Conservation (phyloP, 2,329 filamentous ascomycete genomes). For the Sporothrix globosa region DNA sequence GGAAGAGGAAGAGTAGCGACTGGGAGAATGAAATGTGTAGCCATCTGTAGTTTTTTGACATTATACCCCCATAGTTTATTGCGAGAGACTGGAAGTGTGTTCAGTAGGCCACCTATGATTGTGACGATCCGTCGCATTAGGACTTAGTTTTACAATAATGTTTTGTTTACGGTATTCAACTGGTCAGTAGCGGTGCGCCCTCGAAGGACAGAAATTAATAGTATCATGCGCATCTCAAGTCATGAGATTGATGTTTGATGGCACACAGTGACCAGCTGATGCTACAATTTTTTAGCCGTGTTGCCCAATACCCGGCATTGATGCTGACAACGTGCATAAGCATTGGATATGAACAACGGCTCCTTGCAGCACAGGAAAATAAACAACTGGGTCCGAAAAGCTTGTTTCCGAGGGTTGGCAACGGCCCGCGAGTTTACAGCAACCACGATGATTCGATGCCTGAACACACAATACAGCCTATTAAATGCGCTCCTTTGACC, state of each 20-base stretch:
- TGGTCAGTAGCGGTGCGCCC: too few relatives aligned
- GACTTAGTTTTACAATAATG: not conserved
- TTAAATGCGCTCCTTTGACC: not conserved
- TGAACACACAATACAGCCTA: not conserved
- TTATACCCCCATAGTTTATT: slow-evolving; percentile 5
- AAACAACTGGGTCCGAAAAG: slow-evolving; percentile 12
- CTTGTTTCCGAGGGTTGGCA: not conserved
- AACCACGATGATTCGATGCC: not conserved
- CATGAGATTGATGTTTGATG: not conserved
- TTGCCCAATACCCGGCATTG: not conserved
- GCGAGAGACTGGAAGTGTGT: not conserved
- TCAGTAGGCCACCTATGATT: too few relatives aligned
- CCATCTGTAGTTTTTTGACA: too few relatives aligned
- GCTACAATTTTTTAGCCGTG: not conserved
- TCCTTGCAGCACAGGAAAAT: not conserved
- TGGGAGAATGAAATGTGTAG: not conserved
- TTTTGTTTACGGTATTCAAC: not conserved
- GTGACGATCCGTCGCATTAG: too few relatives aligned
- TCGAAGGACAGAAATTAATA: too few relatives aligned
- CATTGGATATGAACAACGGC: not conserved
- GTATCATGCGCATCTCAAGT: too few relatives aligned
- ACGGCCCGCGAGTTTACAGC: not conserved
- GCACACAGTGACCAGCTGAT: too few relatives aligned
- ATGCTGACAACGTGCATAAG: slow-evolving; percentile 22
- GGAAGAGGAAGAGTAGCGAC: slow-evolving; percentile 28